A percentile compares a stretch with the other conserved stretches of the same genome.
Evolutionary conservation across 805 yeast species (phyloP).

Genomic region (Cyberlindnera xylosilytica): DNA sequence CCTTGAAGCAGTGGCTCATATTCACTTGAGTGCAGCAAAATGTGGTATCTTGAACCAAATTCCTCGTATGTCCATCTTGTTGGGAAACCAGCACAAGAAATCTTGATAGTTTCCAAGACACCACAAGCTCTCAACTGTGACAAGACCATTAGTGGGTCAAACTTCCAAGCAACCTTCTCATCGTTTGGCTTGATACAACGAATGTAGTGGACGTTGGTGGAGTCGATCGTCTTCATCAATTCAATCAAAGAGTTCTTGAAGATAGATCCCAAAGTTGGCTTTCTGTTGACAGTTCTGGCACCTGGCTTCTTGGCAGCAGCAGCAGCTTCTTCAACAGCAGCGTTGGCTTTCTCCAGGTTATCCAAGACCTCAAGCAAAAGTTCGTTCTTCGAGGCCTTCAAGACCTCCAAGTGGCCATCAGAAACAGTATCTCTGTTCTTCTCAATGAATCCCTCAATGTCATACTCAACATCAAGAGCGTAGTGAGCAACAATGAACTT

Average conservation of each 20-base stretch:
- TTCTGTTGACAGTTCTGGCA: conserved; percentile 51
- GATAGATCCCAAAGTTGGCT: conserved; percentile 93
- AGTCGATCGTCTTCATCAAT: conserved; percentile 86
- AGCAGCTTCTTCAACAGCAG: conserved; percentile 31
- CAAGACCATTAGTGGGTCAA: conserved; percentile 91
- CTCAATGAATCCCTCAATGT: conserved; percentile 91
- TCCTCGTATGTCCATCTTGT: conserved; percentile 94
- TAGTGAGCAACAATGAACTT: conserved; percentile 90
- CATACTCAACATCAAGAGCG: conserved; percentile 91
- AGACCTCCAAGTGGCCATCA: conserved; percentile 88
- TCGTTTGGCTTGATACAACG: conserved; percentile 98
- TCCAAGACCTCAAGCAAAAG: conserved; percentile 63
- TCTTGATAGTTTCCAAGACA: conserved; percentile 93
- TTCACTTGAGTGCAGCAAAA: conserved; percentile 67
- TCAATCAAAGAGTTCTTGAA: conserved; percentile 91
- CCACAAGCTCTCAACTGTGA: conserved; percentile 98
- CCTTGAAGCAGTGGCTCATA: conserved; percentile 61
- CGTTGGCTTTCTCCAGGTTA: conserved; percentile 52
- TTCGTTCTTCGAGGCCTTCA: conserved; percentile 64
- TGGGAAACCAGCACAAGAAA: conserved; percentile 98
- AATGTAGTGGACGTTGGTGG: conserved; percentile 94
- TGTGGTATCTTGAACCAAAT: conserved; percentile 85
- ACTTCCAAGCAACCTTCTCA: conserved; percentile 91
- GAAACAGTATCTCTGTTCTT: conserved; percentile 97
- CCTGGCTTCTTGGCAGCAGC: conserved; percentile 35